Evolutionary conservation across 2,329 filamentous ascomycete genomes (phyloP).

Genomic region (Hysterium pulicare): DNA sequence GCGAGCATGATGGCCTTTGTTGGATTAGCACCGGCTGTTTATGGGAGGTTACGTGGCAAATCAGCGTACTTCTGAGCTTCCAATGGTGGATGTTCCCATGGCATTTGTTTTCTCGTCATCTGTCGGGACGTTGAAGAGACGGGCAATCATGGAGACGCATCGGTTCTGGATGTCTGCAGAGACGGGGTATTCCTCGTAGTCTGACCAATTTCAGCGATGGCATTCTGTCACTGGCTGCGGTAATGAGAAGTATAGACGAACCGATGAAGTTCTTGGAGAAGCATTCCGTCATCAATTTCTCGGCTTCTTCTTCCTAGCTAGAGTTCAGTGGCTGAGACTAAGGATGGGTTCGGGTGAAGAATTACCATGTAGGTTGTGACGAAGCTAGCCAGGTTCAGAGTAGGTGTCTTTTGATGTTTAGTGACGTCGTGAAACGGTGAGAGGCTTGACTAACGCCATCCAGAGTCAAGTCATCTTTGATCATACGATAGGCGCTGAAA

Average conservation of each 20-base stretch:
- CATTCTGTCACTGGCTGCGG: background rate
- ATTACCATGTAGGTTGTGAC: conserved; percentile 96
- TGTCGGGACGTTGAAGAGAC: conserved; percentile 75
- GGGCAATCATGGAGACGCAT: conserved; percentile 66
- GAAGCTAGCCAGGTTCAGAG: conserved; percentile 75
- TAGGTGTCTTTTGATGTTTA: conserved; percentile 24
- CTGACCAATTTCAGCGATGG: conserved; percentile 5
- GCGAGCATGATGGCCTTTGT: conserved; percentile 44
- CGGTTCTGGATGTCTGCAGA: conserved; percentile 70
- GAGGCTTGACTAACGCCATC: conserved; percentile 64
- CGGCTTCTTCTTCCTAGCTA: conserved; percentile 79
- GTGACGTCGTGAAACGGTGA: conserved; percentile 1
- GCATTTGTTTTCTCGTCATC: conserved; percentile 56
- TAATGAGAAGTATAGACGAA: conserved; percentile 6
- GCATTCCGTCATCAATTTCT: conserved; percentile 90
- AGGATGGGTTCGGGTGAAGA: conserved; percentile 25
- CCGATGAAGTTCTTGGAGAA: conserved; percentile 86
- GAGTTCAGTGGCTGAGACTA: conserved; percentile 6
- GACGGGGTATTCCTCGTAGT: conserved; percentile 51
- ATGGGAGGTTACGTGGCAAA: background rate
- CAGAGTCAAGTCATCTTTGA: conserved; percentile 81
- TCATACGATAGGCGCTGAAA: conserved; percentile 81
- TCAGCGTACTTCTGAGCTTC: conserved; percentile 70
- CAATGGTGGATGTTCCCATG: conserved; percentile 84
- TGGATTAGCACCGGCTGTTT: conserved; percentile 3